Base-by-base conservation (phyloP, 2,329 filamentous ascomycete species). In the Berkeleyomyces rouxiae region DNA sequence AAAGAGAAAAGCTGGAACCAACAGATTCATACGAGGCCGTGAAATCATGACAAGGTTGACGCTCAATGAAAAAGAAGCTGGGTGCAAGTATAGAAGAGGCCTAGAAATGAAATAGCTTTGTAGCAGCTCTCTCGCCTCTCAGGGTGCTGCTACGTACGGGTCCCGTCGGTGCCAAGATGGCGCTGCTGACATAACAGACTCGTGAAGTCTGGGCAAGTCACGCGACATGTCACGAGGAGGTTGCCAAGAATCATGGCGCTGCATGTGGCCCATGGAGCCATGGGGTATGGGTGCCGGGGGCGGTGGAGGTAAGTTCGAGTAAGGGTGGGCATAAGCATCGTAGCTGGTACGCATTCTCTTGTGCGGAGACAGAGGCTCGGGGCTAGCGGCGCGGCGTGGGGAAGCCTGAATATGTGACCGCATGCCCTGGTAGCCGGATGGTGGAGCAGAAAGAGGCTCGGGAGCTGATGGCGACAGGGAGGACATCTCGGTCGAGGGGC, bases 331-430 rank as follows among this genome's bases (percentile, higher is more conserved):
- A 44, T 66, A 80, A 51, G 74, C 71, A 58, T 79, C 76, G 66
- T 77, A 78, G 13, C 74, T 75, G 36, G 78, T 70, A 62, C 77
- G 75, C 46, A 77, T 70, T 64, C 79, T 75, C 71, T 83, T 83
- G 65, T 74, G 69, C 33, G 77, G 74, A 13, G 72, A 68, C 4
- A 68, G 68, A 4, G 67, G 57, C 33, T 68, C 65, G 7, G 73
- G 71, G 55, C 67, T 74, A 47, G 63, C 42, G 11, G 58, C 37
- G 36, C 58, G 58, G n/a, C 58, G 42, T 4, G 11, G 23, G 0
- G 40, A 23, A 0, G 23, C 40, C n/a, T 9, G 7, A 37, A 37
- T 37, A 40, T 59, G 42, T 4, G 44, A 2, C 4, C 42, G 39
- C n/a, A 46, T 37, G 13, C 16, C 39, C 7, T 44, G 37, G 43